A percentile compares a stretch with the other conserved stretches of the same genome.
These are phyloP conservation scores for Annulohypoxylon bovei DNA, from an alignment of 495 filamentous ascomycete genomes.

Conservation along the genomic window DNA sequence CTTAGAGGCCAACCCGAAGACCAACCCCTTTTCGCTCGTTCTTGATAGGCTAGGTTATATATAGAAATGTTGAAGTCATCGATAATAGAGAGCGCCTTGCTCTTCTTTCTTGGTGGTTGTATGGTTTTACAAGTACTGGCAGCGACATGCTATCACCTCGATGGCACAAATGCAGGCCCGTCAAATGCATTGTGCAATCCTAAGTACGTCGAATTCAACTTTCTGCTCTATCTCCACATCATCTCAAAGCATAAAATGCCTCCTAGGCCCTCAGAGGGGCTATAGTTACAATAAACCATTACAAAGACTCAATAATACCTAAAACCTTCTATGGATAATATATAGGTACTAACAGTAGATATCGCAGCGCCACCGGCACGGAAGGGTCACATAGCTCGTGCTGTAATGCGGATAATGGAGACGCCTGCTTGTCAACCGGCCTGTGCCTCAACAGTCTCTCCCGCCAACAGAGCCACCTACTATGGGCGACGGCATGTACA, in stretches of 20 bases:
- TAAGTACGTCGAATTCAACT: slow-evolving; percentile 12
- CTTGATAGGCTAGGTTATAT: background rate
- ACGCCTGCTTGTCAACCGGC: slow-evolving; percentile 48
- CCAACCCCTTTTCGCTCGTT: slow-evolving; percentile 11
- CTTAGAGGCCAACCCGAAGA: slow-evolving; percentile 3
- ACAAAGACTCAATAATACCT: background rate
- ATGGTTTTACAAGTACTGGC: slow-evolving; percentile 22
- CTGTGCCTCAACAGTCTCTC: slow-evolving; percentile 44
- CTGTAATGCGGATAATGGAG: slow-evolving; percentile 43
- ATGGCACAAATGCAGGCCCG: slow-evolving; percentile 28
- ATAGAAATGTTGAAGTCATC: slow-evolving; percentile 15
- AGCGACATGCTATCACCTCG: slow-evolving; percentile 28
- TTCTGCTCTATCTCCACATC: background rate
- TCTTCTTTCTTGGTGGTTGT: slow-evolving; percentile 26
- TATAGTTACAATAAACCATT: background rate
- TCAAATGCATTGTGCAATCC: slow-evolving; percentile 28
- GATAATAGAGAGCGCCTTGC: slow-evolving; percentile 1
- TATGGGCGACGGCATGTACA: slow-evolving; percentile 47
- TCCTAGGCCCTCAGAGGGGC: background rate
- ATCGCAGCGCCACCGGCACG: slow-evolving; percentile 33
- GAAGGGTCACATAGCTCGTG: slow-evolving; percentile 46
- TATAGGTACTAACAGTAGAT: background rate
- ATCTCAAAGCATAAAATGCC: background rate
- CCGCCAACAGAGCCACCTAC: slow-evolving; percentile 39
- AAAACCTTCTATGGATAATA: background rate